Evolutionary conservation across 1,139 yeast genomes (phyloP).

Genomic region (Zygoascus hellenicus): DNA sequence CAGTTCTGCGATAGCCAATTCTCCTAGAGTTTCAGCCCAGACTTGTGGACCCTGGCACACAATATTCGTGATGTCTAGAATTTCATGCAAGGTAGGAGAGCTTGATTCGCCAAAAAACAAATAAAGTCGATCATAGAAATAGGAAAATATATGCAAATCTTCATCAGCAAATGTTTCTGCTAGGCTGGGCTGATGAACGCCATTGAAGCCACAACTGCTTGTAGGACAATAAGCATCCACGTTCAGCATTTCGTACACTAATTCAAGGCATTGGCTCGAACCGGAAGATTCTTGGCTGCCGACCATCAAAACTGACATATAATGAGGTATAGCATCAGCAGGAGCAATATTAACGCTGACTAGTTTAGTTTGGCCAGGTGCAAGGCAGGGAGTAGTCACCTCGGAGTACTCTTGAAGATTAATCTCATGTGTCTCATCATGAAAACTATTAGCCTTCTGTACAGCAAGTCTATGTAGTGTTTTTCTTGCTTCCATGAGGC

Average conservation of each 20-base stretch:
- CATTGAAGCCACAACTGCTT: conserved; percentile 86
- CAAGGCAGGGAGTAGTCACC: conserved; percentile 69
- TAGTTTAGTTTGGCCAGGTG: conserved; percentile 57
- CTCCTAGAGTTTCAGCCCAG: conserved; percentile 54
- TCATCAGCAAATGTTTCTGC: conserved; percentile 62
- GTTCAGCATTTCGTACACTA: conserved; percentile 70
- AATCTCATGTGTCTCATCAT: conserved; percentile 6
- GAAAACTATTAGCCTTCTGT: conserved; percentile 5
- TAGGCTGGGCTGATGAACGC: conserved; percentile 90
- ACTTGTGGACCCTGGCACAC: conserved; percentile 74
- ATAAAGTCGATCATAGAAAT: conserved; percentile 81
- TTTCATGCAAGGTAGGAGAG: conserved; percentile 69
- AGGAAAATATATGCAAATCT: conserved; percentile 80
- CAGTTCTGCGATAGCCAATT: conserved; percentile 49
- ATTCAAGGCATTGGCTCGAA: conserved; percentile 65
- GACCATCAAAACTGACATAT: conserved; percentile 53
- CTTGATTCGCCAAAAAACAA: conserved; percentile 78
- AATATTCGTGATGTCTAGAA: conserved; percentile 62
- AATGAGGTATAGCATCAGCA: conserved; percentile 14
- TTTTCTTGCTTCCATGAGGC: conserved; percentile 87
- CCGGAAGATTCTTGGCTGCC: conserved; percentile 48
- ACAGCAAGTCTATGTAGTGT: conserved; percentile 51
- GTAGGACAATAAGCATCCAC: conserved; percentile 65
- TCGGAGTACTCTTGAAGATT: conserved; percentile 5
- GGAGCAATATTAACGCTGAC: conserved; percentile 22